Base-by-base conservation (phyloP, 164 flowering plant genomes). In the Vitis rotundifolia region DNA sequence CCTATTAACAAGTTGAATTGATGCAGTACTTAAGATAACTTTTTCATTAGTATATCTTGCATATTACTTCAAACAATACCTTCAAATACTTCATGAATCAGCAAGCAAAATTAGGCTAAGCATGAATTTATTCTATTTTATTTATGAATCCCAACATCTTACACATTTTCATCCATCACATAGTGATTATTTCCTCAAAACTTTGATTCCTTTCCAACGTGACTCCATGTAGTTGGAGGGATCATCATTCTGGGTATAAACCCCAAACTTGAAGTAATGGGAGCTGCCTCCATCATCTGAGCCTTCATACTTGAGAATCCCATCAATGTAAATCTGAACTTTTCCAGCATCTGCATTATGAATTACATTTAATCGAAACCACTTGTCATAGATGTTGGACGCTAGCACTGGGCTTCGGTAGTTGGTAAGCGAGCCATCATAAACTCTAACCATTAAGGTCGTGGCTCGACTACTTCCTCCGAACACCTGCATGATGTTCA, bases 401-500 rank as follows among this genome's bases (percentile, higher is more conserved):
- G 54, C 65, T 12, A 74, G 26, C 15, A 69, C 62, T 10, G 60
- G 50, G 2, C 12, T 19, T 28, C 64, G 11, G 31, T 79, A 76
- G 67, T 73, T 73, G 26, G 18, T 13, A 14, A 79, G 72, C 2
- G 58, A 11, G 3, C 78, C 73, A 15, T 78, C 53, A 57, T 59
- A 61, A 8, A 68, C 69, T 54, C 63, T 22, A 9, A 75, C 56
- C 76, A 78, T 78, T 18, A 69, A 59, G 11, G 81, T 71, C 6
- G 78, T 75, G 18, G 78, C 70, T 10, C 61, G 76, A 9, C 54
- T 22, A 26, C 7, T 37, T 5, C 70, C 71, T 16, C 76, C 77
- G 61, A 75, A 75, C 4, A 72, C 71, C 49, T 79, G 79, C 82
- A 79, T 79, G 22, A 79, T 63, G 66, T 61, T 51, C 12, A 69